Conservation (phyloP, 139 green algal genomes). For the Chlamydomonas asymmetrica region DNA sequence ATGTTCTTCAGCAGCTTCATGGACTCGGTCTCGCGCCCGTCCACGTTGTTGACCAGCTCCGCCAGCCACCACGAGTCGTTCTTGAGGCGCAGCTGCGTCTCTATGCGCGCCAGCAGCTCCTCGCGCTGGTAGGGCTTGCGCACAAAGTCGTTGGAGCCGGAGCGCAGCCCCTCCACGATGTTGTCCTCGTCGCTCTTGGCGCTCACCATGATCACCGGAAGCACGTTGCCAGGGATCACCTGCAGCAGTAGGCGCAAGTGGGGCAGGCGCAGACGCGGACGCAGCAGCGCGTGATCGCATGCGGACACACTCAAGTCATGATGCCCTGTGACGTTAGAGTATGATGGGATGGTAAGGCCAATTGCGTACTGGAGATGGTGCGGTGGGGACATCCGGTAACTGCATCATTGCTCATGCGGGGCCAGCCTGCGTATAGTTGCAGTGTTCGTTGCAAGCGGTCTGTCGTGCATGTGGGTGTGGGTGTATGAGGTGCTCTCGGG, state of each 20-base stretch:
- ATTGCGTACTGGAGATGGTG: no score
- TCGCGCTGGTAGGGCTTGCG: slow-evolving; percentile 55
- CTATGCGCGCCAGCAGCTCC: slow-evolving; percentile 59
- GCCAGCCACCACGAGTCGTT: slow-evolving; percentile 47
- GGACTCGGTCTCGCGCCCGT: slow-evolving; percentile 36
- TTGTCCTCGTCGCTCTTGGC: slow-evolving; percentile 53
- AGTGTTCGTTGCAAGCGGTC: no score
- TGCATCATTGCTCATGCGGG: no score
- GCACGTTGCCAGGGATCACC: slow-evolving; percentile 36
- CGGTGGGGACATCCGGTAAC: no score
- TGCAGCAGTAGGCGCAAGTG: slow-evolving; percentile 5
- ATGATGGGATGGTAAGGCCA: no score
- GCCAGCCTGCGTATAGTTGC: no score
- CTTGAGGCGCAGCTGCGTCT: slow-evolving; percentile 54
- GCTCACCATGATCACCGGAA: slow-evolving; percentile 63
- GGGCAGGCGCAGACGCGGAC: no score
- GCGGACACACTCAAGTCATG: no score
- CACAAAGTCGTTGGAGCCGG: slow-evolving; percentile 63
- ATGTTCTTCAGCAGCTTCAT: slow-evolving; percentile 63
- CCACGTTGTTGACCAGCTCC: slow-evolving; percentile 44
- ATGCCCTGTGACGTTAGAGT: no score
- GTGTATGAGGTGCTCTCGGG: no score
- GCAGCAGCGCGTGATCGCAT: no score
- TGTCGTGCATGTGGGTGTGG: no score
- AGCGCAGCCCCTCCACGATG: slow-evolving; percentile 52